Conservation (phyloP, 495 filamentous ascomycete species). For the Penicillium desertorum region DNA sequence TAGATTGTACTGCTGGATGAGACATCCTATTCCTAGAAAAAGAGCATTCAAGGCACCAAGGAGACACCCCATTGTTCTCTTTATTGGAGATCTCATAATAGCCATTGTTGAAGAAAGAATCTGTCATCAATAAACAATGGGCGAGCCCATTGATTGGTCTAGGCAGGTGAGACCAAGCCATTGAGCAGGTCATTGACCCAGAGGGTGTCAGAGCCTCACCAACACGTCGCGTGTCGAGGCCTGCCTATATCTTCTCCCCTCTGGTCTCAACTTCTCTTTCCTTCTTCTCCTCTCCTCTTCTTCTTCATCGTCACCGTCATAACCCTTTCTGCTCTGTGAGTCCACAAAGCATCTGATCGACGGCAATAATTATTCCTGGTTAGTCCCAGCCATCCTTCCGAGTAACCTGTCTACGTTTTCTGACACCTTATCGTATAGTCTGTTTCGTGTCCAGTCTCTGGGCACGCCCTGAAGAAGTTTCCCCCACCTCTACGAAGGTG, state of each 20-base stretch:
- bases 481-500: too few species aligned
- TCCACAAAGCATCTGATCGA: too few species aligned
- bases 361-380: too few species aligned
- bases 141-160: neutral
- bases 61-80: neutral
- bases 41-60: neutral
- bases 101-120: neutral
- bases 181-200: neutral
- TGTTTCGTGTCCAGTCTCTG: neutral
- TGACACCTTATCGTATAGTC: neutral
- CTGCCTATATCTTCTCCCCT: neutral
- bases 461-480: too few species aligned
- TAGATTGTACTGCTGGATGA: neutral
- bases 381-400: neutral
- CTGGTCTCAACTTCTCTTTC: neutral
- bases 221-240: neutral
- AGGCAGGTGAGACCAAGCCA: neutral
- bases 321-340: neutral
- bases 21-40: neutral
- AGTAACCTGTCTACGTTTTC: neutral
- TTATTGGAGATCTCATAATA: neutral
- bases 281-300: neutral
- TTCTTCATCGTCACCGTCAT: neutral
- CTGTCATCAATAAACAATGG: neutral
- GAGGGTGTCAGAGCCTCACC: neutral